A percentile compares a stretch with the other conserved stretches of the same genome.
Evolutionary conservation across 257 asterid species (phyloP).

Genomic region (Capsicum chinense): DNA sequence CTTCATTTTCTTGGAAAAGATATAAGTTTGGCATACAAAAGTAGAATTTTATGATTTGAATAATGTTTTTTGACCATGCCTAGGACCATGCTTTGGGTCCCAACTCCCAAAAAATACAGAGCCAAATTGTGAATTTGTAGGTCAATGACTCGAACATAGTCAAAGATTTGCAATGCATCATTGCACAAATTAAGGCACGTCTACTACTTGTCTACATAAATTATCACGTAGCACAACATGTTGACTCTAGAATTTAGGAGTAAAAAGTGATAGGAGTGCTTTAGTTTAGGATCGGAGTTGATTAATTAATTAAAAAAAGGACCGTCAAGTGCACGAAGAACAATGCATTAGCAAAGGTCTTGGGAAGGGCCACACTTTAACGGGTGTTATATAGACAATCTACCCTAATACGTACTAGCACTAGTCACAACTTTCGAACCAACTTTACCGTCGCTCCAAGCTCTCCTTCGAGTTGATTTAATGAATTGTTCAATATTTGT

Average conservation of each 20-base stretch:
- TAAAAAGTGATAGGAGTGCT: neutral
- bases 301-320: neutral
- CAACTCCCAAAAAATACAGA: conserved; percentile 16
- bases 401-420: neutral
- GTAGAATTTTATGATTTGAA: conserved; percentile 25
- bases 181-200: conserved; percentile 30
- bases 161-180: conserved; percentile 28
- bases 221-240: neutral
- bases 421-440: neutral
- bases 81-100: conserved; percentile 29
- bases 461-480: neutral
- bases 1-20: conserved; percentile 24
- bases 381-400: neutral
- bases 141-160: conserved; percentile 8
- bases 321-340: no score
- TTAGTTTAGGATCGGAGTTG: neutral
- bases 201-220: conserved; percentile 14
- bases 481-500: neutral
- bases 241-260: conserved; percentile 21
- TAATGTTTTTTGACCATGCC: conserved; percentile 20
- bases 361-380: no score
- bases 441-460: no score
- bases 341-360: no score
- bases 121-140: neutral
- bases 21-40: neutral